Evolutionary conservation across 768 basidiomycete species (phyloP).

Genomic region (Rhodotorula babjevae): DNA sequence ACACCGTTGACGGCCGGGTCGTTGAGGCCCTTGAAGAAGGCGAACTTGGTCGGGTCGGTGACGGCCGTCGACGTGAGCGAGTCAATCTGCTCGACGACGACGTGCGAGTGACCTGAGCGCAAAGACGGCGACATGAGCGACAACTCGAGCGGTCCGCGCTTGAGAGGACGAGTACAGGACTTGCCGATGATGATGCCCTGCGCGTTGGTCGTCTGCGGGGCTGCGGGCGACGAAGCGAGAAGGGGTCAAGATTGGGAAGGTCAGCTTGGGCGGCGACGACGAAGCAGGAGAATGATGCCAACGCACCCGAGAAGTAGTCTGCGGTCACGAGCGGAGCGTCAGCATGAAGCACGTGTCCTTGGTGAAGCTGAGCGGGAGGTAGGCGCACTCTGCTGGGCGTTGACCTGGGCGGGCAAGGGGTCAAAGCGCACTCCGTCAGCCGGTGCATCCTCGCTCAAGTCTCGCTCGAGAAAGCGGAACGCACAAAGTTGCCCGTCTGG

Average conservation of each 20-base stretch:
- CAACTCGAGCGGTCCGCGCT: background rate
- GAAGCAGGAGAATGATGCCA: background rate
- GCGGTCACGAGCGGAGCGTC: no score
- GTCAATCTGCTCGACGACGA: constrained; percentile 56
- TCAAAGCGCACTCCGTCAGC: no score
- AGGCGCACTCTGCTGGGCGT: constrained; percentile 13
- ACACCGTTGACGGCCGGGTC: constrained; percentile 52
- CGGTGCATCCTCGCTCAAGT: no score
- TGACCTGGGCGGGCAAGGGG: background rate
- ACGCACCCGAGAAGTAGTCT: constrained; percentile 9
- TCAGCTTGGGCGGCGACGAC: background rate
- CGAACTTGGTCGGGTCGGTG: constrained; percentile 55
- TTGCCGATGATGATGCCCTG: constrained; percentile 56
- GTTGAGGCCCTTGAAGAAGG: constrained; percentile 50
- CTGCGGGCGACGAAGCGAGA: constrained; percentile 38
- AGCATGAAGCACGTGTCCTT: no score
- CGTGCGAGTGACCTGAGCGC: constrained; percentile 53
- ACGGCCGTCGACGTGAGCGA: constrained; percentile 53
- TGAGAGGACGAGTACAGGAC: background rate
- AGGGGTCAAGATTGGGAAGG: background rate
- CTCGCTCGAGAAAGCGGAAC: constrained; percentile 42
- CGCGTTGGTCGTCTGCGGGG: constrained; percentile 57
- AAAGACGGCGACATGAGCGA: no score
- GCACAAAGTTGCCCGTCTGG: constrained; percentile 56
- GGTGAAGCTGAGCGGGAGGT: no score